Percentiles rank a stretch among this genome's conserved stretches.
Evolutionary conservation across 306 rosid species (phyloP).

Genomic region (Ammopiptanthus mongolicus): DNA sequence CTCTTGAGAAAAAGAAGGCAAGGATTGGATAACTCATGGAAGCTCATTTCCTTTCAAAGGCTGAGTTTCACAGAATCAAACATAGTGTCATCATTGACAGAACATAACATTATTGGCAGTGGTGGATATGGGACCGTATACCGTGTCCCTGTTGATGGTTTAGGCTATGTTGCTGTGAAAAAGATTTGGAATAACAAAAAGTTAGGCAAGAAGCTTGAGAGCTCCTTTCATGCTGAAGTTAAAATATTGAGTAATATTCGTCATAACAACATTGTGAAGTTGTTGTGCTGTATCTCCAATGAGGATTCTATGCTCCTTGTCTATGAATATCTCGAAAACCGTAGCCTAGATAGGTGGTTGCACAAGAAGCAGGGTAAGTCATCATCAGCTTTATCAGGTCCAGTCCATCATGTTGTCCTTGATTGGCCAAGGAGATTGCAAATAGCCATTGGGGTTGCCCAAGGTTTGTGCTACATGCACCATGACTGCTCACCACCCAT

Average conservation of each 20-base stretch:
- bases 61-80: slow-evolving; percentile 50
- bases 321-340: slow-evolving; percentile 60
- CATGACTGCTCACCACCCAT: slow-evolving; percentile 60
- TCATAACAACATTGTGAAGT: slow-evolving; percentile 74
- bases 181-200: slow-evolving; percentile 49
- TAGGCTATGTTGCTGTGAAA: slow-evolving; percentile 61
- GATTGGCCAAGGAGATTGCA: slow-evolving; percentile 64
- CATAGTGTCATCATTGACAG: slow-evolving; percentile 48
- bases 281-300: slow-evolving; percentile 57
- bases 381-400: slow-evolving; percentile 20
- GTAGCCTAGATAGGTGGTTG: slow-evolving; percentile 74
- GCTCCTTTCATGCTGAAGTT: slow-evolving; percentile 68
- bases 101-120: slow-evolving; percentile 50
- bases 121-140: slow-evolving; percentile 89
- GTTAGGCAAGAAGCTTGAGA: slow-evolving; percentile 57
- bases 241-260: slow-evolving; percentile 60
- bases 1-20: slow-evolving; percentile 27
- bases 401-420: slow-evolving; percentile 20
- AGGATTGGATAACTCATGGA: slow-evolving; percentile 45
- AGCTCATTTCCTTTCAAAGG: slow-evolving; percentile 63
- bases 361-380: slow-evolving; percentile 32
- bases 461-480: slow-evolving; percentile 86
- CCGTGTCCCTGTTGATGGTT: slow-evolving; percentile 37
- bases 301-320: slow-evolving; percentile 66
- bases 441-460: slow-evolving; percentile 68